Evolutionary conservation across 2,329 filamentous ascomycete genomes (phyloP).

Genomic region (Phialemonium atrogriseum): DNA sequence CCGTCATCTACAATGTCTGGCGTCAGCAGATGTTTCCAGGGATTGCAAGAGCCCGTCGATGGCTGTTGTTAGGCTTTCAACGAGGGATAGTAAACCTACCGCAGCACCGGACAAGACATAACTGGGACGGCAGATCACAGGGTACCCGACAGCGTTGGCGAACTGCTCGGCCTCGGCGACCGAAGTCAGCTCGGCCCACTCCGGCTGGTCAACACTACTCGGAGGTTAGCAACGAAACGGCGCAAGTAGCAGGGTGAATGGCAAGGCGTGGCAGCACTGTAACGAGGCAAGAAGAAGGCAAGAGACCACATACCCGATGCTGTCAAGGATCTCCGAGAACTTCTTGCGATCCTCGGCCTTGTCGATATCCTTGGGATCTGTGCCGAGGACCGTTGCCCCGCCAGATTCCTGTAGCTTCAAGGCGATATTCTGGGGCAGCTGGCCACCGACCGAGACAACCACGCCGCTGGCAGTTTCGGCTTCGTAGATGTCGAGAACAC

Average conservation of each 20-base stretch:
- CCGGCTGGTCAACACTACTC: constrained; percentile 95
- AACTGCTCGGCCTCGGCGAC: constrained; percentile 83
- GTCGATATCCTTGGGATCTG: constrained; percentile 89
- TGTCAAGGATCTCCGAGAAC: constrained; percentile 95
- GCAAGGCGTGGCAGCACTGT: too few species aligned
- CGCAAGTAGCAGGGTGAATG: too few species aligned
- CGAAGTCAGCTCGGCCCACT: constrained; percentile 94
- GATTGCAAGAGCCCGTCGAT: too few species aligned
- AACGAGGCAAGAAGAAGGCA: too few species aligned
- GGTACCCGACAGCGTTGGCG: constrained; percentile 78
- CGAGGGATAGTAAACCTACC: too few species aligned
- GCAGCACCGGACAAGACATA: constrained; percentile 97
- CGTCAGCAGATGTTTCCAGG: too few species aligned
- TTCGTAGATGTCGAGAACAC: constrained; percentile 98
- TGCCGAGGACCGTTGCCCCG: constrained; percentile 84
- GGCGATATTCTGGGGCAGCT: constrained; percentile 95
- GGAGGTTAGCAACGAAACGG: too few species aligned
- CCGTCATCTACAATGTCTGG: too few species aligned
- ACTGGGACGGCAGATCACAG: constrained; percentile 86
- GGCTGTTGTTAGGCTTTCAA: too few species aligned
- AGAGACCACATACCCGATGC: too few species aligned
- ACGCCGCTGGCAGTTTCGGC: constrained; percentile 78
- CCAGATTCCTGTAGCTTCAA: constrained; percentile 87
- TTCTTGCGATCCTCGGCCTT: constrained; percentile 97
- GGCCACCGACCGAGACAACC: constrained; percentile 91